Evolutionary conservation across 169 alveolate species (phyloP).

Genomic region (Eimeria sp.): DNA sequence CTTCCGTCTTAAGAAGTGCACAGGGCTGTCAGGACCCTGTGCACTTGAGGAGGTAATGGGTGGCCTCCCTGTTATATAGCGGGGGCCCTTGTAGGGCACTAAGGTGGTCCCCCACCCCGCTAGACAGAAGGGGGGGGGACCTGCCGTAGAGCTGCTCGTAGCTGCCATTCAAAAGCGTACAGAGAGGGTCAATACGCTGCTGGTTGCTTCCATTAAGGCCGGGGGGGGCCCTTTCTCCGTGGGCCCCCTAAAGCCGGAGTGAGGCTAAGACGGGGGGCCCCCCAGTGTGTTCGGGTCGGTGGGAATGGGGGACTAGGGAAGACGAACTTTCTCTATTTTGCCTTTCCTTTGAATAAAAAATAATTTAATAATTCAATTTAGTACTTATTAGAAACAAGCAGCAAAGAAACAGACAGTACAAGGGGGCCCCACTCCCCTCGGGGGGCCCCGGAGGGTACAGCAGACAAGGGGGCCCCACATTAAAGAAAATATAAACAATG

Average conservation of each 20-base stretch:
- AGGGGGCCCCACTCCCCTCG: neutral
- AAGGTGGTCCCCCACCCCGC: neutral
- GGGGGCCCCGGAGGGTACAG: neutral
- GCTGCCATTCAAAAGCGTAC: slow-evolving; percentile 17
- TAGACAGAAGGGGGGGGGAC: neutral
- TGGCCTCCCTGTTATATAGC: neutral
- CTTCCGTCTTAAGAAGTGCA: neutral
- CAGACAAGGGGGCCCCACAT: neutral
- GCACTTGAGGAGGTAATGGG: neutral
- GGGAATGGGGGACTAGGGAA: neutral
- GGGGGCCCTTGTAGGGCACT: neutral
- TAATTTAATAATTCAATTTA: neutral
- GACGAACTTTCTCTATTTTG: neutral
- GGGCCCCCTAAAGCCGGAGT: neutral
- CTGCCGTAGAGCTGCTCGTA: neutral
- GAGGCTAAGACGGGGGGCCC: neutral
- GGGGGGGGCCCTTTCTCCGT: neutral
- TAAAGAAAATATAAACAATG: neutral
- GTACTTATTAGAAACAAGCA: neutral
- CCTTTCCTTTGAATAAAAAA: neutral
- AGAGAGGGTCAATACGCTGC: neutral
- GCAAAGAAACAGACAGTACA: neutral
- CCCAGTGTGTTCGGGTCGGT: slow-evolving; percentile 29
- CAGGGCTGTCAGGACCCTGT: neutral
- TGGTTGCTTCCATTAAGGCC: too few relatives aligned